Percentiles rank a stretch among this genome's conserved stretches.
Evolutionary conservation across 2,329 filamentous ascomycete species (phyloP).

Genomic region (Chaetomiaceae sp.): DNA sequence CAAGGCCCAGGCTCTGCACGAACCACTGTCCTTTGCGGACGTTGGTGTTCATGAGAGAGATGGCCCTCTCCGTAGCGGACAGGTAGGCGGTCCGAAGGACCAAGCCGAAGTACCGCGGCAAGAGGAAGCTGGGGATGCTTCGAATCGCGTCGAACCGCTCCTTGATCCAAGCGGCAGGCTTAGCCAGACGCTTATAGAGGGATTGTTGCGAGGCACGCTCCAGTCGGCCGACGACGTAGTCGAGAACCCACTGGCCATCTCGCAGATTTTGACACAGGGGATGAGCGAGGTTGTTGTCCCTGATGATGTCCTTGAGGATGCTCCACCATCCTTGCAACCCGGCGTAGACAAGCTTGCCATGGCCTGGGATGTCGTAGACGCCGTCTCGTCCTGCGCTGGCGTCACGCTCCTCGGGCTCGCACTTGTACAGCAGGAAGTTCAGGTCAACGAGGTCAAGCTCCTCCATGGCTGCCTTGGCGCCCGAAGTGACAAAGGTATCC

Average conservation of each 20-base stretch:
- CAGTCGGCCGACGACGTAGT: slow-evolving; percentile 77
- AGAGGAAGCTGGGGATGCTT: slow-evolving; percentile 77
- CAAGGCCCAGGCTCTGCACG: slow-evolving; percentile 80
- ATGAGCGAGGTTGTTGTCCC: slow-evolving; percentile 86
- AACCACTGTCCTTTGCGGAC: slow-evolving; percentile 82
- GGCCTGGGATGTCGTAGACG: slow-evolving; percentile 79
- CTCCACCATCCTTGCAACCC: slow-evolving; percentile 99
- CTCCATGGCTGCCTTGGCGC: slow-evolving; percentile 71
- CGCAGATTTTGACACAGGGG: slow-evolving; percentile 90
- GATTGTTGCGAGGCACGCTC: slow-evolving; percentile 63
- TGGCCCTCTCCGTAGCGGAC: slow-evolving; percentile 71
- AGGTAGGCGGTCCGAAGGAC: slow-evolving; percentile 83
- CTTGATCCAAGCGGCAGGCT: slow-evolving; percentile 71
- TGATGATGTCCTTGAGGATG: slow-evolving; percentile 75
- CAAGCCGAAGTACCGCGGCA: slow-evolving; percentile 90
- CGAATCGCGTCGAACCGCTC: slow-evolving; percentile 83
- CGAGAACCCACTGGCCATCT: slow-evolving; percentile 85
- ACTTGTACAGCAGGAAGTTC: slow-evolving; percentile 88
- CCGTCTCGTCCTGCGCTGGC: slow-evolving; percentile 75
- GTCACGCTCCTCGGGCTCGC: slow-evolving; percentile 81
- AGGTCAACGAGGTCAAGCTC: slow-evolving; percentile 74
- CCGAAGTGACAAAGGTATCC: slow-evolving; percentile 80
- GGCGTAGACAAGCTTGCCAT: slow-evolving; percentile 85
- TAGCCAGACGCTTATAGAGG: slow-evolving; percentile 57
- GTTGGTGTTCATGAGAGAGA: slow-evolving; percentile 74